Conservation (phyloP, 768 basidiomycete species). For the Lactifluus pinguis region DNA sequence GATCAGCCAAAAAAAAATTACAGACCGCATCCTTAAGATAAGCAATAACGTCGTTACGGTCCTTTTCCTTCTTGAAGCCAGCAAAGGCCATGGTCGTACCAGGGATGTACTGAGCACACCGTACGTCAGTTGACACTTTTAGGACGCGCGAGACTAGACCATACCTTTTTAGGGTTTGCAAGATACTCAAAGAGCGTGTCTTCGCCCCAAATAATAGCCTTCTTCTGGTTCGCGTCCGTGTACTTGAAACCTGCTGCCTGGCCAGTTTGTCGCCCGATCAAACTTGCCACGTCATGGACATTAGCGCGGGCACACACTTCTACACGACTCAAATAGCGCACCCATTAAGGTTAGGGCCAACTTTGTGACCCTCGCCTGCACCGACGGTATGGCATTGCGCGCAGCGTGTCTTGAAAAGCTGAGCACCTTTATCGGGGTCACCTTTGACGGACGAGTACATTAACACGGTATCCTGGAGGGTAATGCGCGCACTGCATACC, state of each 20-base stretch:
- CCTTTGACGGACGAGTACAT: conserved; percentile 34
- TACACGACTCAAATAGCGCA: conserved; percentile 30
- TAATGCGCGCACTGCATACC: conserved; percentile 23
- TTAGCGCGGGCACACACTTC: not conserved
- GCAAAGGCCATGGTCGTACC: conserved; percentile 99
- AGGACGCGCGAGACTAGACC: conserved; percentile 19
- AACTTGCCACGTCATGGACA: conserved; percentile 30
- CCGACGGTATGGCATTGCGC: conserved; percentile 89
- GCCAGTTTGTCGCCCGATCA: conserved; percentile 84
- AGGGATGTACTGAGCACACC: conserved; percentile 63
- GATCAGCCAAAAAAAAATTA: conserved; percentile 6
- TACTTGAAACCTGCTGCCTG: conserved; percentile 81
- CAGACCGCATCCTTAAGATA: conserved; percentile 68
- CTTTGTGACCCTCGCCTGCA: conserved; percentile 71
- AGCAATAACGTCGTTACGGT: conserved; percentile 89
- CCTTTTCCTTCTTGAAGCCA: conserved; percentile 97
- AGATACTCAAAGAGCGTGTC: conserved; percentile 91
- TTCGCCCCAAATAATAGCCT: conserved; percentile 82
- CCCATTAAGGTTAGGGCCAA: conserved; percentile 95
- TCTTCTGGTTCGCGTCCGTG: conserved; percentile 92
- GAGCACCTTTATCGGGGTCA: conserved; percentile 84
- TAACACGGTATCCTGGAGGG: not conserved
- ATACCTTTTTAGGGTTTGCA: conserved; percentile 94
- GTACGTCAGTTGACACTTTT: not conserved
- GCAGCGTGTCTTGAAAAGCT: conserved; percentile 93